Evolutionary conservation across 2,329 filamentous ascomycete genomes (phyloP), one percentile per base, ranked within the genome.

Genomic region (Phyllosticta paracitricarpa): DNA sequence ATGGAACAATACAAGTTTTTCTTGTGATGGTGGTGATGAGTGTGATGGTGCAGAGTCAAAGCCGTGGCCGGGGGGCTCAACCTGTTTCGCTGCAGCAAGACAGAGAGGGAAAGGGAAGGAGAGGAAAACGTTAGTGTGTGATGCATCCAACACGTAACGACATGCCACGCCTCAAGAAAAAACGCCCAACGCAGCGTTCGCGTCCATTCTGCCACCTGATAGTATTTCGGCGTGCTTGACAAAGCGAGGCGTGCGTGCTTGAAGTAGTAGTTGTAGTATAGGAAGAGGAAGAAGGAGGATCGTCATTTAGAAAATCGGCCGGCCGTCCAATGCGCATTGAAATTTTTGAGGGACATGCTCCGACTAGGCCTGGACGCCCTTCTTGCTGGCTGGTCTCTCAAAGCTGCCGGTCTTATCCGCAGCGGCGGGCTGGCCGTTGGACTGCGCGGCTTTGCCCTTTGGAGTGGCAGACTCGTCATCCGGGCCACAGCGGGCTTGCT

Each of bases 401-500:
- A 48, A 48, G 17, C 17, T 48, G 40, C 40, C 40, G n/a, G 40
- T n/a, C 40, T 48, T 48, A 17, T 7, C 40, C 40, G 14, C 40
- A 4, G 40, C 40, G 14, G 40, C 40, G 5, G 40, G 3, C 40
- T 48, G 40, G 14, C 40, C 40, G 14, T 48, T 48, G 14, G 40
- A 17, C 40, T 48, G 40, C 40, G 54, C 25, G 54, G 54, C 54
- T 10, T 33, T 25, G 54, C 25, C 28, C 19, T 56, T 24, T 12
- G 26, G 54, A 26, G 24, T 10, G 54, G 54, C 25, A 5, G n/a
- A 22, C 8, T 55, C 56, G 26, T 54, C 59, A 1, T 70, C 68
- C n/a, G 72, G 70, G 2, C 62, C 64, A 3, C 69, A 69, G 59
- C 69, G 70, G 51, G 70, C 73, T 59, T 71, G 64, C 66, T 69